Conservation (phyloP, 2,329 filamentous ascomycete species). For the Cylindrodendrum hubeiense region DNA sequence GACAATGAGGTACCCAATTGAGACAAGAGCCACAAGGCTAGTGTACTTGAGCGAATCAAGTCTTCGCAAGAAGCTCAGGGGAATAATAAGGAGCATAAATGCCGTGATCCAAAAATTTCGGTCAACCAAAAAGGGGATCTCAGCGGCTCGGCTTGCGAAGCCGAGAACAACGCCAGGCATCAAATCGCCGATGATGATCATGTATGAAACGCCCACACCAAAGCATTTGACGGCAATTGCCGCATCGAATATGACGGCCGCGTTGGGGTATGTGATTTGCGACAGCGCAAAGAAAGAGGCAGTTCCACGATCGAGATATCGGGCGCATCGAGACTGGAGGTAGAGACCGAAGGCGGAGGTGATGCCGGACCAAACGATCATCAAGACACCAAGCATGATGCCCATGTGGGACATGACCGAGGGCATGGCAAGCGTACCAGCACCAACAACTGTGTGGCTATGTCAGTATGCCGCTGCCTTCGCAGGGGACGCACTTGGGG, state of each 20-base stretch:
- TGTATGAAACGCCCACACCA: conserved; percentile 94
- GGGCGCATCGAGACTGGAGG: conserved; percentile 90
- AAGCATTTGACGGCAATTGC: conserved; percentile 99
- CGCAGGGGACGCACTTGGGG: conserved; percentile 9
- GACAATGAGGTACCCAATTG: conserved; percentile 93
- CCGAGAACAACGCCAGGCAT: conserved; percentile 95
- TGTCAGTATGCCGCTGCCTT: conserved; percentile 36
- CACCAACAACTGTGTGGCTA: conserved; percentile 80
- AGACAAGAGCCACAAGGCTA: conserved; percentile 88
- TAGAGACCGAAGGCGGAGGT: conserved; percentile 95
- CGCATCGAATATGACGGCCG: conserved; percentile 93
- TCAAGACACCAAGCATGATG: conserved; percentile 83
- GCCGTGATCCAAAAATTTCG: conserved; percentile 97
- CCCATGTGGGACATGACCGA: conserved; percentile 96
- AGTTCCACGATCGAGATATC: conserved; percentile 89
- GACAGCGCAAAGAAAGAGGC: conserved; percentile 97
- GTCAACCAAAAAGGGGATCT: conserved; percentile 81
- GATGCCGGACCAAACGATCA: conserved; percentile 92
- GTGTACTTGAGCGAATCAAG: conserved; percentile 98
- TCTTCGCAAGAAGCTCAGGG: conserved; percentile 89
- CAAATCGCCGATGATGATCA: conserved; percentile 98
- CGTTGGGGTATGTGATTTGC: conserved; percentile 96
- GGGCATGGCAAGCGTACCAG: conserved; percentile 95
- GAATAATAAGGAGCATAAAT: conserved; percentile 97
- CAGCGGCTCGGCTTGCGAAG: conserved; percentile 75